Base-by-base conservation (phyloP, 345 rosid species). In the Trapa incisa region DNA sequence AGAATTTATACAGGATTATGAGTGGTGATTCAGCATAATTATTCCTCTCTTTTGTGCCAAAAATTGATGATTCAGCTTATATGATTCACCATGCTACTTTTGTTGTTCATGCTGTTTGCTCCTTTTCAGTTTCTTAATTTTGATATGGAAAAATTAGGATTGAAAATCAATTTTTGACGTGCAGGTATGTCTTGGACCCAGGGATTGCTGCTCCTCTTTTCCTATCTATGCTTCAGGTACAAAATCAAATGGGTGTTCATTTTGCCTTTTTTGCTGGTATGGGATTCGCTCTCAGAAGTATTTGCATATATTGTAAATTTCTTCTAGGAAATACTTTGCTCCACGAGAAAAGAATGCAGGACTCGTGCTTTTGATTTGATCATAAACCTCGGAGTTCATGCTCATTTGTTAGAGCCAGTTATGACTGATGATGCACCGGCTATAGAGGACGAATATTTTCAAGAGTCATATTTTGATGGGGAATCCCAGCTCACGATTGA, bases 141-240 rank as follows among this genome's bases (percentile, higher is more conserved):
- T 13, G 38, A 29, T 32, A 32, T 10, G 63, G 5, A 22, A 22
- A 54, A 22, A 7, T 66, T 50, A 37, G 50, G 42, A 45, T 14
- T 16, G 2, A 22, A 42, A 42, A 36, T 33, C 54, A 70, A 47
- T 67, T 67, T 45, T 73, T 73, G 22, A 65, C 78, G 62, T 76
- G 68, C 67, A 94, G 99, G 99, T 94, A 94, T 87, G 92, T 94
- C 64, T 71, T 87, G 88, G 97, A 91, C 76, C 78, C 99, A 74
- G 92, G 88, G 78, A 84, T 87, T 74, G 99, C 99, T 74, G 92
- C 99, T 76, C 99, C 99, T 72, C 97, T 94, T 67, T 85, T 91
- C 67, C 84, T 94, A 58, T 91, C 92, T 60, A 89, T 94, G 99
- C 91, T 94, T 68, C 86, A 88, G 99, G 99, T 94, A 69, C 78